phyloP scores from a whole-genome alignment of 2,329 filamentous ascomycete genomes.

The Trichoderma breve region DNA sequence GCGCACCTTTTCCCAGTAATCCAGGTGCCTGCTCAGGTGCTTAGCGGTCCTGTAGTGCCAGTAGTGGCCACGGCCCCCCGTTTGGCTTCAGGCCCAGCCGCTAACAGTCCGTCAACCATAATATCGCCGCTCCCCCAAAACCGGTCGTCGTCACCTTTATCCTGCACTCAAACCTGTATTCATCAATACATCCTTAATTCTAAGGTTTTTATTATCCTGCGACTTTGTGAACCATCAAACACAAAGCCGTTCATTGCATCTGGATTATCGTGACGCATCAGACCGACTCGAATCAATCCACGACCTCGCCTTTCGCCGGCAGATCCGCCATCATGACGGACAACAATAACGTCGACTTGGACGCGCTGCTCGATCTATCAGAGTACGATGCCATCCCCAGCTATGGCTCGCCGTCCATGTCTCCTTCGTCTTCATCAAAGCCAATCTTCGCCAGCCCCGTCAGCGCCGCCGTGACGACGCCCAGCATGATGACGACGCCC shows the following conservation, averaged over 20 bases:
- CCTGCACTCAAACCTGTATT: conserved; percentile 23
- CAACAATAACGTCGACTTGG: conserved; percentile 51
- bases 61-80: background rate
- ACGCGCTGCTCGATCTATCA: conserved; percentile 59
- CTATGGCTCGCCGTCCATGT: conserved; percentile 61
- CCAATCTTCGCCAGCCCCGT: conserved; percentile 52
- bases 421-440: conserved; percentile 54
- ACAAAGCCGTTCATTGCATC: background rate
- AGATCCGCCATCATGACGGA: conserved; percentile 36
- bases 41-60: background rate
- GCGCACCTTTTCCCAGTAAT: background rate
- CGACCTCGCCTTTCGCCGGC: background rate
- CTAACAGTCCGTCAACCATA: conserved; percentile 35
- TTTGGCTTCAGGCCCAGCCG: background rate
- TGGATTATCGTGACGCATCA: background rate
- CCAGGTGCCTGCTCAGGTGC: background rate
- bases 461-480: conserved; percentile 52
- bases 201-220: background rate
- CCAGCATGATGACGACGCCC: conserved; percentile 56
- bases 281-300: background rate
- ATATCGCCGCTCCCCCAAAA: conserved; percentile 16
- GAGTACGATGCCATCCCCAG: conserved; percentile 59
- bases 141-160: conserved; percentile 10
- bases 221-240: background rate
- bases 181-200: conserved; percentile 21